These are phyloP conservation scores for Cinnamomum chago DNA, from an alignment of 164 flowering plant genomes.

Conservation along the genomic window DNA sequence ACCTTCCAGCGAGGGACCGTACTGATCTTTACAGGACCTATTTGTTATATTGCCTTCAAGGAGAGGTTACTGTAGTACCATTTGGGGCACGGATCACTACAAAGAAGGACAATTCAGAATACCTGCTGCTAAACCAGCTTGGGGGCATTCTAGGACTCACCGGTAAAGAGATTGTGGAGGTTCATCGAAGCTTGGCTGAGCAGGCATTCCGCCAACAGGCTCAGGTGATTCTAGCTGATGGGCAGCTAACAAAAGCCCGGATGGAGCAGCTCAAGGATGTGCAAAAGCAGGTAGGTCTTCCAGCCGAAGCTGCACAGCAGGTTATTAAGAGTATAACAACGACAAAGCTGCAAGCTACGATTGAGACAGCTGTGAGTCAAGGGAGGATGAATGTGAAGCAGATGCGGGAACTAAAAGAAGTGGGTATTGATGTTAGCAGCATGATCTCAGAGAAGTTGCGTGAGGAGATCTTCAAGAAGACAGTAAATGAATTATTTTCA, in stretches of 20 bases:
- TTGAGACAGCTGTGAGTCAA: slow-evolving; percentile 70
- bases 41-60: slow-evolving; percentile 69
- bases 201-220: slow-evolving; percentile 82
- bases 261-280: slow-evolving; percentile 70
- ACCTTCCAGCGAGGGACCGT: slow-evolving; percentile 72
- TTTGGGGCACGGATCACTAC: slow-evolving; percentile 68
- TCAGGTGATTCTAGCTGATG: slow-evolving; percentile 94
- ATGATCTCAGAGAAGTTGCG: slow-evolving; percentile 68
- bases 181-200: slow-evolving; percentile 77
- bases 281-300: slow-evolving; percentile 84
- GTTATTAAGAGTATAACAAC: slow-evolving; percentile 78
- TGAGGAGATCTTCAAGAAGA: slow-evolving; percentile 75
- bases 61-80: slow-evolving; percentile 59
- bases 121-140: slow-evolving; percentile 60
- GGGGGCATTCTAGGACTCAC: slow-evolving; percentile 77
- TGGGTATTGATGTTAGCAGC: slow-evolving; percentile 56
- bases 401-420: slow-evolving; percentile 80
- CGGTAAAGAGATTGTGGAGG: slow-evolving; percentile 59
- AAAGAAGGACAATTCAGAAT: slow-evolving; percentile 73
- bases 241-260: slow-evolving; percentile 74
- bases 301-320: slow-evolving; percentile 67
- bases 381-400: slow-evolving; percentile 78
- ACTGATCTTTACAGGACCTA: slow-evolving; percentile 79
- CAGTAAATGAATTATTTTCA: slow-evolving; percentile 82
- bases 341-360: slow-evolving; percentile 77